Base-by-base conservation (phyloP, 148 eudicot genomes). In the Heliosperma pusillum region DNA sequence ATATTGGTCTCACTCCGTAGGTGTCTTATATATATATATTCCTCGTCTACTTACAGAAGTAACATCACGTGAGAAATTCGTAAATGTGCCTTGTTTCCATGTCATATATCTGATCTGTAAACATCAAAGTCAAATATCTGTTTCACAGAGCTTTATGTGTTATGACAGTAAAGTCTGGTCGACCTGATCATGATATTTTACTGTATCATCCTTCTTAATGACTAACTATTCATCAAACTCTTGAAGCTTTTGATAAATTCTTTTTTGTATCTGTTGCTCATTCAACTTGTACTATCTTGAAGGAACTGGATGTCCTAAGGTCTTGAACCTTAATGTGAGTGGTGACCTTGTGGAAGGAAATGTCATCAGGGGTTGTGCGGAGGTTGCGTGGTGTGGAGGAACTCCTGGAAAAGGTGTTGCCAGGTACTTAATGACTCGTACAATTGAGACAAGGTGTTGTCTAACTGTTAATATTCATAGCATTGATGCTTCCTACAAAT, bases 331-430 rank as follows among this genome's bases (percentile, higher is more conserved):
- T 85, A 92, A 89, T 76, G 93, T 90, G 44, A 79, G 59, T 65
- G 99, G 97, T 74, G 97, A 90, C 60, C 86, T 95, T 78, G 86
- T 95, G 62, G 97, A 95, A 75, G 99, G 99, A 81, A 95, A 84
- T 76, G 79, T 77, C 27, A 80, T 90, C 60, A 90, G 80, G 86
- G 99, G 99, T 24, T 79, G 81, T 72, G 85, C 90, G 50, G 94
- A 90, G 82, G 87, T 95, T 83, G 97, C 99, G 63, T 95, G 99
- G 99, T 95, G 99, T 73, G 99, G 99, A 62, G 99, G 97, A 69
- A 88, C 94, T 80, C 99, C 99, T 64, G 97, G 88, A 67, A 90
- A 86, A 83, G 89, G 99, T 77, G 90, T 95, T 87, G 78, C 92
- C 70, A 95, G 99, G 99, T 95, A 74, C 79, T 50, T 70, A 26